phyloP scores from a whole-genome alignment of 1,284 basidiomycete genomes.

The Neotropicomus parvogracilis region DNA sequence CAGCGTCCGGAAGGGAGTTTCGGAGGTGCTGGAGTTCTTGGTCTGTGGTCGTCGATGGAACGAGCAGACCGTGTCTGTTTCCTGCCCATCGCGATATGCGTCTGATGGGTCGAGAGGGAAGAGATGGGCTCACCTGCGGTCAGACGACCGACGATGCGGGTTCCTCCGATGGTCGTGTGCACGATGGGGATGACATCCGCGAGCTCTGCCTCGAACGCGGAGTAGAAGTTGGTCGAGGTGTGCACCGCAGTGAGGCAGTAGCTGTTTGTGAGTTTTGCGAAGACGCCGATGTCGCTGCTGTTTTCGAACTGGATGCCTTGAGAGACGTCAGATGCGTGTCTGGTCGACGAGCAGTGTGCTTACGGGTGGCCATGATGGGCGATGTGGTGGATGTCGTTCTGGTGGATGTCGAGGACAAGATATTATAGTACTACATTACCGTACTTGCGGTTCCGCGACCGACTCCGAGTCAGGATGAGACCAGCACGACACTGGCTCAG shows the following conservation, averaged over 20 bases:
- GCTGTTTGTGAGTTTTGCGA: slow-evolving; percentile 92
- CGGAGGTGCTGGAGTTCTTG: slow-evolving; percentile 98
- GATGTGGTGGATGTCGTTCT: neutral
- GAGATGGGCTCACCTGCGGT: slow-evolving; percentile 70
- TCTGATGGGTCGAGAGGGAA: no score
- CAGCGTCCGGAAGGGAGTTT: slow-evolving; percentile 90
- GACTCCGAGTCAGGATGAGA: slow-evolving; percentile 11
- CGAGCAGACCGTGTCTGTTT: slow-evolving; percentile 94
- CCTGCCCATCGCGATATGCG: slow-evolving; percentile 41
- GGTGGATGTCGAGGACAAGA: no score
- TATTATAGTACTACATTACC: no score
- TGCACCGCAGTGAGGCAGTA: slow-evolving; percentile 92
- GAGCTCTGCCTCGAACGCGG: slow-evolving; percentile 93
- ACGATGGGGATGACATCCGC: slow-evolving; percentile 94
- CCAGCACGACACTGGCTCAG: neutral
- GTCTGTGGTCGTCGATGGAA: slow-evolving; percentile 94
- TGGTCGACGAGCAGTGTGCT: slow-evolving; percentile 24
- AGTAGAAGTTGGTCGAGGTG: slow-evolving; percentile 98
- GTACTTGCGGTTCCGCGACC: no score
- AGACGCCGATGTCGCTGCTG: slow-evolving; percentile 93
- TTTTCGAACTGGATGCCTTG: slow-evolving; percentile 94
- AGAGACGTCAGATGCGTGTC: slow-evolving; percentile 1
- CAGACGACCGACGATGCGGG: slow-evolving; percentile 89
- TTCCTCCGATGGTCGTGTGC: slow-evolving; percentile 94
- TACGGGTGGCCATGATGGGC: slow-evolving; percentile 62